Evolutionary conservation across 2,329 filamentous ascomycete species (phyloP), one percentile per base, ranked within the genome.

Genomic region (Talaromyces amestolkiae): DNA sequence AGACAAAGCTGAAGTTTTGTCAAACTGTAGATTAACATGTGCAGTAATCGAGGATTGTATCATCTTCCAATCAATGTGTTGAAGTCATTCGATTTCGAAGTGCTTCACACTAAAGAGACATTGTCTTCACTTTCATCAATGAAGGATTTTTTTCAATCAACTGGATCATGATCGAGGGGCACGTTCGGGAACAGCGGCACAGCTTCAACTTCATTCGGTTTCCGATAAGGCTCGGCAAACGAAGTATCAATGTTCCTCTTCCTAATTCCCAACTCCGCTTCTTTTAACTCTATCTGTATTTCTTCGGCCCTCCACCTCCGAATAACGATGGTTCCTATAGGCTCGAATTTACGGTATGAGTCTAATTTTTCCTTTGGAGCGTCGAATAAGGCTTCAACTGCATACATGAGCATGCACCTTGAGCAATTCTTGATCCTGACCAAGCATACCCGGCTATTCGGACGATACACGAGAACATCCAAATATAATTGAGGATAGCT

Each of bases 101-200:
- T 17, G 15, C 15, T 41, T 41, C n/a, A n/a, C n/a, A n/a, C n/a
- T n/a, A n/a, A n/a, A n/a, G n/a, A n/a, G n/a, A n/a, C n/a, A n/a
- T n/a, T n/a, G n/a, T n/a, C n/a, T n/a, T n/a, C n/a, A n/a, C n/a
- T 27, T 27, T 51, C 19, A 27, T 15, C 22, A 24, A 24, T 7
- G 22, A 4, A 24, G 27, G 1, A 8, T 27, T 7, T 8, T 31
- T 15, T 31, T 5, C 8, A 53, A 17, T 53, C 49, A 19, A 33
- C 11, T 27, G 56, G 56, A 31, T 58, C 56, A 24, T 58, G 56
- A 3, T 58, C 56, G 7, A 58, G 56, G 24, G 56, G 56, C 31
- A 41, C n/a, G 6, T n/a, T 39, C 11, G 33, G n/a, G 17, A 37
- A 58, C 13, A 41, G 35, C 9, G 31, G 54, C n/a, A 15, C 19